phyloP scores from a whole-genome alignment of 345 rosid genomes.

The Brassica juncea region DNA sequence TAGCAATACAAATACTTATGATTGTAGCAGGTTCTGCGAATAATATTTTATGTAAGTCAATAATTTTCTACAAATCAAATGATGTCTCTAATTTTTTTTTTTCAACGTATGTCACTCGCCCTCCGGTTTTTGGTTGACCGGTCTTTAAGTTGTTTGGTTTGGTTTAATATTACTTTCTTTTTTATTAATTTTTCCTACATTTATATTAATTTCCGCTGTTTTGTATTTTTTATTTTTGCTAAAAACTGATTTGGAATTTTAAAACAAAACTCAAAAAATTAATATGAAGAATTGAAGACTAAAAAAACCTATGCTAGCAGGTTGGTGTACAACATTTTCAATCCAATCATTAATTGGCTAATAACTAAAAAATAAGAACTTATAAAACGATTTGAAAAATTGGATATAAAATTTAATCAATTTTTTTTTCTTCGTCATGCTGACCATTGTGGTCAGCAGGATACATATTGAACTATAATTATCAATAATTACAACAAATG shows the following conservation, averaged over 20 bases:
- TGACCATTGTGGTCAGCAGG: conserved; percentile 9
- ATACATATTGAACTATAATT: background rate
- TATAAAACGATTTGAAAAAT: background rate
- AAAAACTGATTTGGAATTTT: too few relatives aligned
- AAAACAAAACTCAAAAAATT: too few relatives aligned
- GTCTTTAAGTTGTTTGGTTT: too few relatives aligned
- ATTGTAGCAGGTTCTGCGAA: background rate
- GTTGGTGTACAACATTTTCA: conserved; percentile 7
- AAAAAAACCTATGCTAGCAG: conserved; percentile 9
- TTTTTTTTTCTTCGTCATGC: conserved; percentile 6
- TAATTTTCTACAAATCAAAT: background rate
- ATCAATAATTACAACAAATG: background rate
- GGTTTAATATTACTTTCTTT: too few relatives aligned
- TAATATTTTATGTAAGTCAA: background rate
- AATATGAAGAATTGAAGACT: too few relatives aligned
- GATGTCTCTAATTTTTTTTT: background rate
- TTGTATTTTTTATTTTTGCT: too few relatives aligned
- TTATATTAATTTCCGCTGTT: too few relatives aligned
- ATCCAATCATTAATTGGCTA: conserved; percentile 19
- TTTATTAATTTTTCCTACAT: too few relatives aligned
- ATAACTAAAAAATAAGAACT: background rate
- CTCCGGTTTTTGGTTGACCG: too few relatives aligned
- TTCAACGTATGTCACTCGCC: too few relatives aligned
- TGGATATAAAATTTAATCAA: background rate
- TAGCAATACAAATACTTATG: background rate